These are phyloP conservation scores for Xylogone sp. DNA, from an alignment of 2,329 filamentous ascomycete species.

Conservation along the genomic window DNA sequence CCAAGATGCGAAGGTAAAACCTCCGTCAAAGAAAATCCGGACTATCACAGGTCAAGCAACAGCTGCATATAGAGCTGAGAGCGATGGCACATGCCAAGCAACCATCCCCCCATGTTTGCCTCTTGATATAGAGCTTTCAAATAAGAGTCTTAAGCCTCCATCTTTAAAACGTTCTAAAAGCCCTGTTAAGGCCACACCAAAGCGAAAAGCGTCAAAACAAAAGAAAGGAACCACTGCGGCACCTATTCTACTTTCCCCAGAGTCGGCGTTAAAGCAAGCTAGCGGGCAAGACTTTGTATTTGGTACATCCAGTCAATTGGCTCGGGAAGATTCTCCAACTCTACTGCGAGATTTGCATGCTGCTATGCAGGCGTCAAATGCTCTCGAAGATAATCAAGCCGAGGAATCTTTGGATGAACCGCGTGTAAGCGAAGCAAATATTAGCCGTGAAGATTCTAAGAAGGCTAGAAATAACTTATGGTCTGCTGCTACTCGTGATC, in stretches of 20 bases:
- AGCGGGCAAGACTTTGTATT: conserved; percentile 75
- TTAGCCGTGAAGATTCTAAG: conserved; percentile 3
- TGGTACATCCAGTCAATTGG: conserved; percentile 81
- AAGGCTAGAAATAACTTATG: conserved; percentile 50
- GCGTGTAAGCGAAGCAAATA: conserved; percentile 22
- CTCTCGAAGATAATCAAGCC: conserved; percentile 27
- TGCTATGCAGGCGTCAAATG: conserved; percentile 58
- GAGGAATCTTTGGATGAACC: background rate
- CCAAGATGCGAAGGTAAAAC: conserved; percentile 43
- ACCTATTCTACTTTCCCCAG: conserved; percentile 61
- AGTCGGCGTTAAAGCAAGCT: conserved; percentile 61
- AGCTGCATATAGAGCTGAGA: conserved; percentile 55
- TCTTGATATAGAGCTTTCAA: conserved; percentile 12
- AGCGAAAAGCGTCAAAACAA: conserved; percentile 28
- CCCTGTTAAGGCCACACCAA: conserved; percentile 13
- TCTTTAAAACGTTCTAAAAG: conserved; percentile 19
- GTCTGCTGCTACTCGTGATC: conserved; percentile 65
- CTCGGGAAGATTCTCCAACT: conserved; percentile 66
- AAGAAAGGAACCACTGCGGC: conserved; percentile 34
- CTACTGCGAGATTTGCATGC: conserved; percentile 59
- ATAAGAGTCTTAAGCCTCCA: conserved; percentile 18
- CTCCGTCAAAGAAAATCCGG: conserved; percentile 63
- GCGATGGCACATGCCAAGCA: conserved; percentile 17
- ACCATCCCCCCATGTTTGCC: background rate
- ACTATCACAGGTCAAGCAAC: conserved; percentile 79